A percentile compares a stretch with the other conserved stretches of the same genome.
Conservation (phyloP, 495 filamentous ascomycete species). For the Penicillium parvum region DNA sequence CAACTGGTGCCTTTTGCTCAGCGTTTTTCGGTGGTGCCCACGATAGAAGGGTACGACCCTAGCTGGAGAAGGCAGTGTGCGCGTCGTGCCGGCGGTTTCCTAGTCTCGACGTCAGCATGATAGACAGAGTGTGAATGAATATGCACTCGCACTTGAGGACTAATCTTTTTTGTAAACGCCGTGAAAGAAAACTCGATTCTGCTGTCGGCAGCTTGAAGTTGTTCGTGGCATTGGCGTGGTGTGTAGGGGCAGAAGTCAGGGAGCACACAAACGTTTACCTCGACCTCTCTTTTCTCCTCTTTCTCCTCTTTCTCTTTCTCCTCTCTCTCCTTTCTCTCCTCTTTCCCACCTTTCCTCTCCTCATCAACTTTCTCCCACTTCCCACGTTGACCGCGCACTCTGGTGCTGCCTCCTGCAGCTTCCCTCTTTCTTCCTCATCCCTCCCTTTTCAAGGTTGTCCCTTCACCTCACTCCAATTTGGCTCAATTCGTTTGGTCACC, state of each 20-base stretch:
- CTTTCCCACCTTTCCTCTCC: not conserved
- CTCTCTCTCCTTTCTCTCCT: not conserved
- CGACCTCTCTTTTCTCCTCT: too few relatives aligned
- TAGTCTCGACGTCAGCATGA: conserved; percentile 39
- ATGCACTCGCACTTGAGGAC: not conserved
- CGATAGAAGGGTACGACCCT: too few relatives aligned
- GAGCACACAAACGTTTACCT: too few relatives aligned
- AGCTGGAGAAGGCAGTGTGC: not conserved
- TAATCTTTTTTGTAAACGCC: not conserved
- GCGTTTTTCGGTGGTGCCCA: not conserved
- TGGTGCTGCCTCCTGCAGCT: not conserved
- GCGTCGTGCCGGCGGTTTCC: conserved; percentile 11
- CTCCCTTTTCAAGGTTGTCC: not conserved
- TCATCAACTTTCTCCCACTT: not conserved
- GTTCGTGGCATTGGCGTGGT: too few relatives aligned
- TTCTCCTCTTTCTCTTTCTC: too few relatives aligned
- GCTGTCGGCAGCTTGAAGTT: too few relatives aligned
- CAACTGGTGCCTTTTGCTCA: conserved; percentile 6
- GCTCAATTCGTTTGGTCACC: not conserved
- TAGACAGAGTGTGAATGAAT: conserved; percentile 5
- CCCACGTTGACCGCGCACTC: too few relatives aligned
- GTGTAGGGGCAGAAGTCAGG: too few relatives aligned
- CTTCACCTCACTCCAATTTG: not conserved
- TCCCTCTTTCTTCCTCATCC: not conserved
- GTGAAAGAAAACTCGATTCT: not conserved